A percentile compares a stretch with the other conserved stretches of the same genome.
Conservation (phyloP, 768 basidiomycete species). For the Mycena capillaripes region DNA sequence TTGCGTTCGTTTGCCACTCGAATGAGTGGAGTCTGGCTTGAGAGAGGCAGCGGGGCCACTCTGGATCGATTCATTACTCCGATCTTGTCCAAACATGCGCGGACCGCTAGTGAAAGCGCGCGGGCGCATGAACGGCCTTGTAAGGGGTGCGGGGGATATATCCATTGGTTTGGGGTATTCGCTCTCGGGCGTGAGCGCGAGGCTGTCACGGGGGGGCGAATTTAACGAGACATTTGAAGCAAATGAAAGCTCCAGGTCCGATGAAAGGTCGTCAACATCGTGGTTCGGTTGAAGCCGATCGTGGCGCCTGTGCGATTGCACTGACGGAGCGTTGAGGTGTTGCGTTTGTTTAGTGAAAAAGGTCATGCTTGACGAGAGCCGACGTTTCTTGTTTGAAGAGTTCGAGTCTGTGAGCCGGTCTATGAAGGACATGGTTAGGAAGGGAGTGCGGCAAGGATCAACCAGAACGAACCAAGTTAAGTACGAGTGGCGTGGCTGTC, state of each 20-base stretch:
- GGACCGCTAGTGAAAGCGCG: slow-evolving; percentile 76
- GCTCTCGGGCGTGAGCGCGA: slow-evolving; percentile 62
- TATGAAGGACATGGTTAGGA: slow-evolving; percentile 53
- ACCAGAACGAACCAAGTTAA: slow-evolving; percentile 36
- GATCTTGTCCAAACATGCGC: slow-evolving; percentile 80
- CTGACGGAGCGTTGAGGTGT: slow-evolving; percentile 61
- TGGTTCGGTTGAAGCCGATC: slow-evolving; percentile 59
- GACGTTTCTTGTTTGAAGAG: slow-evolving; percentile 59
- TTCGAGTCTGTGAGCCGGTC: slow-evolving; percentile 56
- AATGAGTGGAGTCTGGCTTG: slow-evolving; percentile 55
- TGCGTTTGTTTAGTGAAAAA: slow-evolving; percentile 61
- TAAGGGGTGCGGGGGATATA: slow-evolving; percentile 76
- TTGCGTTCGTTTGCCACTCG: slow-evolving; percentile 67
- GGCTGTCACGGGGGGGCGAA: slow-evolving; percentile 70
- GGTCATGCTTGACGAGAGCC: slow-evolving; percentile 57
- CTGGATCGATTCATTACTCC: slow-evolving; percentile 68
- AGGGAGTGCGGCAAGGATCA: slow-evolving; percentile 39
- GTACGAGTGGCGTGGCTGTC: slow-evolving; percentile 30
- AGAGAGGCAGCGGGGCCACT: slow-evolving; percentile 48
- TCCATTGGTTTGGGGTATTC: slow-evolving; percentile 80
- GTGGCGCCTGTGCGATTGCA: slow-evolving; percentile 63
- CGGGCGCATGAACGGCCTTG: slow-evolving; percentile 58
- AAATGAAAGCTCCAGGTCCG: slow-evolving; percentile 87
- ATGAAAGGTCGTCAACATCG: slow-evolving; percentile 76
- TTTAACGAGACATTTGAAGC: slow-evolving; percentile 86